Evolutionary conservation across 768 basidiomycete species (phyloP).

Genomic region (Boletellus ananas): DNA sequence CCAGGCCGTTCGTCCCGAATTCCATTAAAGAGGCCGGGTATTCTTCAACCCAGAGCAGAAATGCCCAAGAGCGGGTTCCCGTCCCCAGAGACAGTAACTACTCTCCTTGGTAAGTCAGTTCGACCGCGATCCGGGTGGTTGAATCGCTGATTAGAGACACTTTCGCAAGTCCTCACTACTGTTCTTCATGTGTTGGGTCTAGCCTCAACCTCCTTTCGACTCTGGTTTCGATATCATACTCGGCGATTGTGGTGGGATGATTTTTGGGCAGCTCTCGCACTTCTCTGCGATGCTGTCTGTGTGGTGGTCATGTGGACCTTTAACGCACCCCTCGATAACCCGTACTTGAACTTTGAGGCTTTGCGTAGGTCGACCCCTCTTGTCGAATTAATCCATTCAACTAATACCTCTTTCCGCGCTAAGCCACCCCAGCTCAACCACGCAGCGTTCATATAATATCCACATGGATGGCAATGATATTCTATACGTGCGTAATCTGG

Average conservation of each 20-base stretch:
- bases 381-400: neutral
- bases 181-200: conserved; percentile 19
- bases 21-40: neutral
- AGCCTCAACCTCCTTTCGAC: conserved; percentile 22
- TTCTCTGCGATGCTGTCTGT: conserved; percentile 8
- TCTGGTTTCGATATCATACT: conserved; percentile 23
- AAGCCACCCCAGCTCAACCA: conserved; percentile 16
- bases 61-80: conserved; percentile 1
- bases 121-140: neutral
- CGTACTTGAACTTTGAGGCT: conserved; percentile 7
- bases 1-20: neutral
- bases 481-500: conserved; percentile 26
- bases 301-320: conserved; percentile 13
- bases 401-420: conserved; percentile 18
- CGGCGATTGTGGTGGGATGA: conserved; percentile 31
- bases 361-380: conserved; percentile 12
- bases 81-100: conserved; percentile 13
- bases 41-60: neutral
- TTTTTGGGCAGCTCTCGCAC: conserved; percentile 20
- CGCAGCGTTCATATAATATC: conserved; percentile 16
- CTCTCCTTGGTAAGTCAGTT: conserved; percentile 15
- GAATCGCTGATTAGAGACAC: neutral
- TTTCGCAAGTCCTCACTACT: conserved; percentile 14
- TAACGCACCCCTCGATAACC: conserved; percentile 26
- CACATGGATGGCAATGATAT: conserved; percentile 19